Percentiles rank a stretch among this genome's conserved stretches.
Conservation (phyloP, 2,329 filamentous ascomycete species). For the Fusarium odoratissimum region DNA sequence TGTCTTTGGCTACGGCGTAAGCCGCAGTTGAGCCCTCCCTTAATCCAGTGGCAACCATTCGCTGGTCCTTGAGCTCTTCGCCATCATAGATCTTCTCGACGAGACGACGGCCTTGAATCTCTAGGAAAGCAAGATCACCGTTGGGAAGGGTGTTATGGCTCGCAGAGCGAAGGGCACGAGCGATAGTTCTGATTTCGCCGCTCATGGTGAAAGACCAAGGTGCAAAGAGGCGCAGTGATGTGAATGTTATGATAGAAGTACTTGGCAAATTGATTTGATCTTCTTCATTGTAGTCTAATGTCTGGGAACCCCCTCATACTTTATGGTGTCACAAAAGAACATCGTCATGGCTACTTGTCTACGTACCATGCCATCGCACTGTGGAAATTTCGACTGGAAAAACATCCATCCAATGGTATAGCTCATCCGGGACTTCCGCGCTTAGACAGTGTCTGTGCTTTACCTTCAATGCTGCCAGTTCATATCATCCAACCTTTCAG, state of each 20-base stretch:
- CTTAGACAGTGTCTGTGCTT: background rate
- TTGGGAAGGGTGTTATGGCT: background rate
- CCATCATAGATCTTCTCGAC: background rate
- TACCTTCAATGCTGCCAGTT: too few relatives aligned
- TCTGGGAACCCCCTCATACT: fast-evolving
- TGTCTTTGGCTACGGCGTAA: background rate
- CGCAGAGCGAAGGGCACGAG: background rate
- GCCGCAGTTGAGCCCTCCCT: background rate
- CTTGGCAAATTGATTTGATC: background rate
- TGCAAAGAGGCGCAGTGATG: fast-evolving
- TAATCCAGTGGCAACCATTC: background rate
- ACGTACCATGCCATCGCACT: background rate
- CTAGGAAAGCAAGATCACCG: background rate
- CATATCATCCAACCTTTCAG: background rate
- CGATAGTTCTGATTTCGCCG: background rate
- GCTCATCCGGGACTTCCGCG: background rate
- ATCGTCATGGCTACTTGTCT: background rate
- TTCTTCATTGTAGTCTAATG: fast-evolving
- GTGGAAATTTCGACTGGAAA: fast-evolving
- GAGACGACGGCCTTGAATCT: background rate
- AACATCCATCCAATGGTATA: background rate
- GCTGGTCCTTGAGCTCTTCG: background rate
- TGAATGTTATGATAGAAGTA: too few relatives aligned
- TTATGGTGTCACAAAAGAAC: background rate
- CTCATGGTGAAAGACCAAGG: background rate